These are phyloP conservation scores for Puccinia horiana DNA, from an alignment of 1,284 basidiomycete species.

Conservation along the genomic window DNA sequence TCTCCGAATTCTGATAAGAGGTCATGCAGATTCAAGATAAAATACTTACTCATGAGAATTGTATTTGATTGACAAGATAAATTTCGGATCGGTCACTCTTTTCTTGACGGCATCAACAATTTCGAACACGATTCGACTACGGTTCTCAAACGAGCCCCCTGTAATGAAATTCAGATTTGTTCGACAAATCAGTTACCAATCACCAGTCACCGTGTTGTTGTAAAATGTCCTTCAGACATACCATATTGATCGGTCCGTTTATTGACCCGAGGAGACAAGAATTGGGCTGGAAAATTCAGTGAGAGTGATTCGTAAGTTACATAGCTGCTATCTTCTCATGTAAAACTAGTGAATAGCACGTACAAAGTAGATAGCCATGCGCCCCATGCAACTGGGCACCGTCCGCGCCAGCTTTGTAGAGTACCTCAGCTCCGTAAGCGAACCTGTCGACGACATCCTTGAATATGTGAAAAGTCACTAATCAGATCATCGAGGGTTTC, in stretches of 20 bases:
- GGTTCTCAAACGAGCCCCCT: slow-evolving; percentile 60
- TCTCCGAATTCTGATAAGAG: background rate
- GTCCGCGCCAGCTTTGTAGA: slow-evolving; percentile 59
- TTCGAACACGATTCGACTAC: slow-evolving; percentile 59
- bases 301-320: background rate
- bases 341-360: background rate
- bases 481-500: background rate
- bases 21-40: too few species aligned
- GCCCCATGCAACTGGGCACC: slow-evolving; percentile 58
- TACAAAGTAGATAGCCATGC: slow-evolving; percentile 56
- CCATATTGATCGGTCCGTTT: slow-evolving; percentile 60
- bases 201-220: background rate
- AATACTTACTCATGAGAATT: slow-evolving; percentile 59
- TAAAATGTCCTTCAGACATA: background rate
- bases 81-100: slow-evolving; percentile 58
- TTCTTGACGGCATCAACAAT: slow-evolving; percentile 59
- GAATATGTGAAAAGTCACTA: background rate
- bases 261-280: slow-evolving; percentile 58
- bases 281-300: slow-evolving; percentile 50
- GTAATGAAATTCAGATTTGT: background rate
- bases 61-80: slow-evolving; percentile 63
- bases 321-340: background rate
- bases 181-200: background rate
- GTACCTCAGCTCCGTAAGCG: slow-evolving; percentile 58
- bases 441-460: slow-evolving; percentile 58